phyloP scores from a whole-genome alignment of 2,329 filamentous ascomycete genomes.

The Didymella sp. region DNA sequence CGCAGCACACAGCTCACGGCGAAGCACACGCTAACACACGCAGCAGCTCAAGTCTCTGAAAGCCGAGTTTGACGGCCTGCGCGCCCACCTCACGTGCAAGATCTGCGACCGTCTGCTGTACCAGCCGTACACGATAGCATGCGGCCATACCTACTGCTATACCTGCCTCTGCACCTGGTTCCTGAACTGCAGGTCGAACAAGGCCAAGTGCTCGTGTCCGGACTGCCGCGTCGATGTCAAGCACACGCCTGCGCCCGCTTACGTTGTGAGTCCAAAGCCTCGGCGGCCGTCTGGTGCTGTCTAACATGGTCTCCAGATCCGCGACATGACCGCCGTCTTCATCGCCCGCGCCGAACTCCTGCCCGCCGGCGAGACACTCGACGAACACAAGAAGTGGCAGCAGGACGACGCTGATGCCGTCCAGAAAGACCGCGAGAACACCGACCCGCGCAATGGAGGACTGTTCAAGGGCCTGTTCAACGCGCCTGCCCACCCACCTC shows the following conservation, averaged over 20 bases:
- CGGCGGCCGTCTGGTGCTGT: not conserved
- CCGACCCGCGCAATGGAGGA: conserved; percentile 59
- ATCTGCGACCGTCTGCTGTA: conserved; percentile 73
- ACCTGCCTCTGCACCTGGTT: conserved; percentile 67
- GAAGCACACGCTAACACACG: not conserved
- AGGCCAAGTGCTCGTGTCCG: conserved; percentile 65
- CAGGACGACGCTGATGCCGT: conserved; percentile 66
- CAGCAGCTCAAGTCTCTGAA: conserved; percentile 51
- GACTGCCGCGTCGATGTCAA: conserved; percentile 69
- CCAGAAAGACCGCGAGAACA: conserved; percentile 65
- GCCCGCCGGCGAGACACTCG: conserved; percentile 67
- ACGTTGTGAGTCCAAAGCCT: conserved; percentile 58
- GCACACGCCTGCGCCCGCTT: conserved; percentile 68
- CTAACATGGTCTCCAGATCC: conserved; percentile 56
- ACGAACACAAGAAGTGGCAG: conserved; percentile 65
- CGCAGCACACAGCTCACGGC: no score
- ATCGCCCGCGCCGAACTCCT: conserved; percentile 66
- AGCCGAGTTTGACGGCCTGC: conserved; percentile 66
- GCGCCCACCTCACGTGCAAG: conserved; percentile 68
- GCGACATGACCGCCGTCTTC: conserved; percentile 70
- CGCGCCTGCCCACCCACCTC: conserved; percentile 27
- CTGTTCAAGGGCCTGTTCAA: conserved; percentile 69
- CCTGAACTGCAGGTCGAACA: conserved; percentile 58
- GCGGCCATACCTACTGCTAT: conserved; percentile 77
- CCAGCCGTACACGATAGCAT: conserved; percentile 72